A percentile compares a stretch with the other conserved stretches of the same genome.
phyloP scores from a whole-genome alignment of 140 eudicot species.

The Erigeron philadelphicus region DNA sequence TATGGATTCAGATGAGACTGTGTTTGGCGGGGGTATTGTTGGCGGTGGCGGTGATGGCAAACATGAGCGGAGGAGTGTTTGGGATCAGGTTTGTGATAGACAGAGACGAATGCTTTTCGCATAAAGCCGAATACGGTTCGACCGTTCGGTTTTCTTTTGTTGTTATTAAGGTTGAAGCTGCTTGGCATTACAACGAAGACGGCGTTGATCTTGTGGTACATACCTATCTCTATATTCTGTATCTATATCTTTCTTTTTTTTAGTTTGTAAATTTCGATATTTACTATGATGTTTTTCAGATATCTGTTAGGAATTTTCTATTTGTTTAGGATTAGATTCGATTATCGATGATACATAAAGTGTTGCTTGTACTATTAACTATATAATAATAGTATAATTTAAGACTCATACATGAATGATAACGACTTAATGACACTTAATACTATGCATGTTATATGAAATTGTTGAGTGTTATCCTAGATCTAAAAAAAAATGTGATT shows the following conservation, averaged over 20 bases:
- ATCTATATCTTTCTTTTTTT: background rate
- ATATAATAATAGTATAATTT: too few relatives aligned
- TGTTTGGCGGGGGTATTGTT: constrained; percentile 23
- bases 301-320: too few relatives aligned
- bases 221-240: background rate
- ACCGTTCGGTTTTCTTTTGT: constrained; percentile 73
- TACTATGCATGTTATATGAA: too few relatives aligned
- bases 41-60: constrained; percentile 25
- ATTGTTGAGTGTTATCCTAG: too few relatives aligned
- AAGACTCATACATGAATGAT: too few relatives aligned
- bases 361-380: too few relatives aligned
- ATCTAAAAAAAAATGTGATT: too few relatives aligned
- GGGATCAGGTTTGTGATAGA: constrained; percentile 83
- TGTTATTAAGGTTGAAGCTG: constrained; percentile 71
- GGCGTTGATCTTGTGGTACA: constrained; percentile 88
- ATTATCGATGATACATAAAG: too few relatives aligned
- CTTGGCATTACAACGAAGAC: constrained; percentile 59
- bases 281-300: background rate
- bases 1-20: constrained; percentile 38
- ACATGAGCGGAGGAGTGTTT: constrained; percentile 38
- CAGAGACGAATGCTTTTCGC: constrained; percentile 75
- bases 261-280: background rate
- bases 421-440: too few relatives aligned
- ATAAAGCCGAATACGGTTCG: constrained; percentile 64
- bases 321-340: too few relatives aligned